Conservation (phyloP, 1,284 basidiomycete species). For the Athelia sp. region DNA sequence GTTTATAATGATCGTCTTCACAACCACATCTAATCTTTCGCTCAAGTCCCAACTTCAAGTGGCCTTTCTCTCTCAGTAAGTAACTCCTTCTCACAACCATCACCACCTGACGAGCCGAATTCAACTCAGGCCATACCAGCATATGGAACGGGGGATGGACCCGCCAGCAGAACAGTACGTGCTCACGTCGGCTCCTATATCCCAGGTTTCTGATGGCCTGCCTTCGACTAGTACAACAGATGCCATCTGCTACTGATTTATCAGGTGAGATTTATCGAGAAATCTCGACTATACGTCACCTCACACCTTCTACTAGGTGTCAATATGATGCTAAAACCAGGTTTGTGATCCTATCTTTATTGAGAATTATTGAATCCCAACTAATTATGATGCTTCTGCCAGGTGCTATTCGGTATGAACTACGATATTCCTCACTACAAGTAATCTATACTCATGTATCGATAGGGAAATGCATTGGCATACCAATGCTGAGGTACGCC, state of each 20-base stretch:
- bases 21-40: background rate
- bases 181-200: background rate
- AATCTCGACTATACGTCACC: background rate
- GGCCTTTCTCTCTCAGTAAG: conserved; percentile 67
- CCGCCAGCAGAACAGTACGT: conserved; percentile 58
- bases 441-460: background rate
- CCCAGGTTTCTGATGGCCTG: conserved; percentile 4
- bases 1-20: conserved; percentile 1
- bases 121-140: too few relatives aligned
- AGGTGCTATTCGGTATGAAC: conserved; percentile 56
- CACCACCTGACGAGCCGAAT: too few relatives aligned
- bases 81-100: conserved; percentile 52
- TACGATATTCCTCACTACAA: background rate
- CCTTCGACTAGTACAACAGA: conserved; percentile 34
- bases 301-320: background rate
- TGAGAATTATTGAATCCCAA: background rate
- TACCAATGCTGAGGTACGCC: conserved; percentile 53
- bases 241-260: conserved; percentile 59
- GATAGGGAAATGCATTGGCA: conserved; percentile 74
- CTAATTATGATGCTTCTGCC: conserved; percentile 45
- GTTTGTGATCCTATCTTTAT: background rate
- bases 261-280: background rate
- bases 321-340: conserved; percentile 1
- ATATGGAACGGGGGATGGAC: conserved; percentile 58
- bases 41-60: conserved; percentile 55